Conservation (phyloP, 2,329 filamentous ascomycete genomes). For the Fusarium zealandicum region DNA sequence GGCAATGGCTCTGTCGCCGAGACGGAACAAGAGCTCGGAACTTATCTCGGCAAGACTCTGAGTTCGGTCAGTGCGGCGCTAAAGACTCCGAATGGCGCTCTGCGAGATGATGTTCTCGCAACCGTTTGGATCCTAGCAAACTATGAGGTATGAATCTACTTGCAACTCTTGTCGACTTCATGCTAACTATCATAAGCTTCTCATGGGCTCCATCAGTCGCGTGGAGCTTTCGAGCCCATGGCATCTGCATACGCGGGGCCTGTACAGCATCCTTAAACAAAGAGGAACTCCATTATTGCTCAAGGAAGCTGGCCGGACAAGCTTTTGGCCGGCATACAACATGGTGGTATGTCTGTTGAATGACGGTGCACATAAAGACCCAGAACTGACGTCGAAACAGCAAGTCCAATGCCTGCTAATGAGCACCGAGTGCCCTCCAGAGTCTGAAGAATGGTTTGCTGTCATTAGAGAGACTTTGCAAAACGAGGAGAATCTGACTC, state of each 20-base stretch:
- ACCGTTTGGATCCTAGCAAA: constrained; percentile 52
- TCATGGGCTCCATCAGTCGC: constrained; percentile 47
- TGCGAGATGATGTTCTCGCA: constrained; percentile 48
- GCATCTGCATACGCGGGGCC: constrained; percentile 48
- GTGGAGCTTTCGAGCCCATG: constrained; percentile 43
- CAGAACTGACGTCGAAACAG: constrained; percentile 37
- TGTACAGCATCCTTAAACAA: constrained; percentile 48
- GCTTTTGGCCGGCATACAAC: constrained; percentile 51
- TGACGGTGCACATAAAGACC: not conserved
- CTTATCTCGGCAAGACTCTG: constrained; percentile 49
- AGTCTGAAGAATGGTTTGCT: constrained; percentile 48
- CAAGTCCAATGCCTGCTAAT: constrained; percentile 49
- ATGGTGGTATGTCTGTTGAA: constrained; percentile 45
- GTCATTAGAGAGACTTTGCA: constrained; percentile 39
- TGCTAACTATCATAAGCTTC: constrained; percentile 40
- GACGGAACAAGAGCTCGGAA: constrained; percentile 45
- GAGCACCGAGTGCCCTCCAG: constrained; percentile 46
- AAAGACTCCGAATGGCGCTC: constrained; percentile 38
- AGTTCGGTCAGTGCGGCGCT: constrained; percentile 50
- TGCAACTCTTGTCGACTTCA: not conserved
- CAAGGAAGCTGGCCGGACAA: constrained; percentile 40
- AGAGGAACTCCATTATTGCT: constrained; percentile 43
- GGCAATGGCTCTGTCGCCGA: constrained; percentile 36
- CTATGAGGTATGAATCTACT: constrained; percentile 45
- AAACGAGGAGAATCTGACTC: constrained; percentile 39